Base-by-base conservation (phyloP, 129 eudicot species). In the Chrysanthemum lavandulifolium region DNA sequence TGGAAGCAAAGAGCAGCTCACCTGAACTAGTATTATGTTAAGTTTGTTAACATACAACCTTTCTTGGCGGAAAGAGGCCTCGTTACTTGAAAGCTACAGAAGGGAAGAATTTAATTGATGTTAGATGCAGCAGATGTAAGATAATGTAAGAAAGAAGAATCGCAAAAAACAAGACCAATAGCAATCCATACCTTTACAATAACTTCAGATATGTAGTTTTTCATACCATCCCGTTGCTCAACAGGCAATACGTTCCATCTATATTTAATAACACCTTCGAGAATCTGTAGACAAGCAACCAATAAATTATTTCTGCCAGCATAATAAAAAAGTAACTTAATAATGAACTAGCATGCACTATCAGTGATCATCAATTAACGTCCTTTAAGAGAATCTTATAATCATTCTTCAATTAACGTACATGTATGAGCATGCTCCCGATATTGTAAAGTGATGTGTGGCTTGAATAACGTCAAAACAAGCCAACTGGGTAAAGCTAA, bases 211-310 rank as follows among this genome's bases (percentile, higher is more conserved):
- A 94, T 94, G 84, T 90, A 94, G 67, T 90, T 94, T 83, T 90
- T 94, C 98, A 94, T 94, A 73, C 98, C 98, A 77, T 94, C 98
- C 18, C 98, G 79, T 83, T 94, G 98, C 27, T 83, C 89, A 67
- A 83, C 88, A 73, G 98, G 98, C 84, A 94, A 80, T 14, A 93
- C 98, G 78, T 94, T 94, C 98, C 98, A 94, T 82, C 98, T 88
- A 58, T 94, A 94, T 81, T 94, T 94, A 15, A 94, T 86, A 78
- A 94, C 98, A 84, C 98, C 98, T 82, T 94, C 98, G 58, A 94
- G 88, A 57, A 94, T 91, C 98, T 94, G 88, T 47, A 65, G 57
- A 50, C 48, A 27, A 16, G 11, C 75, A 18, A 45, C 31, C 53
- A 74, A 40, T 51, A 76, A 54, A 21, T 60, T 4, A 45, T 27